Evolutionary conservation across 805 yeast genomes (phyloP).

Genomic region (Priceomyces carsonii): DNA sequence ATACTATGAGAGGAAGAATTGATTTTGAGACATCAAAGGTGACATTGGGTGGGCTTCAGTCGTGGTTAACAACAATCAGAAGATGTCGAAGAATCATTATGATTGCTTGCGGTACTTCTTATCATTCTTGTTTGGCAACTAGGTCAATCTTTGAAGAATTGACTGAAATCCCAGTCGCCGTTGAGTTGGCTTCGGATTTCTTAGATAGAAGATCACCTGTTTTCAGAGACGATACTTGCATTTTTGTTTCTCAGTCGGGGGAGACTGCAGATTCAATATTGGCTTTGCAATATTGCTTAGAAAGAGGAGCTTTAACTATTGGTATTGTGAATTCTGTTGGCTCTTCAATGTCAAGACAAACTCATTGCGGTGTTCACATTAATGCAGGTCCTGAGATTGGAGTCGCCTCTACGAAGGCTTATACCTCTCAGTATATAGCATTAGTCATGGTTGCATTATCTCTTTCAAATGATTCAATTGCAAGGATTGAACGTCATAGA

Average conservation of each 20-base stretch:
- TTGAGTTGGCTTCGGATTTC: slow-evolving; percentile 92
- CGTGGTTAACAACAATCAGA: slow-evolving; percentile 83
- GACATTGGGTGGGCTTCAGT: slow-evolving; percentile 85
- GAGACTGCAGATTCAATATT: slow-evolving; percentile 98
- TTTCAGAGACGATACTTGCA: slow-evolving; percentile 96
- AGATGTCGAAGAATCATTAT: slow-evolving; percentile 93
- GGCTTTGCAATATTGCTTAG: slow-evolving; percentile 92
- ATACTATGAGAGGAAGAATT: slow-evolving; percentile 99
- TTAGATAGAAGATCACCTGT: slow-evolving; percentile 95
- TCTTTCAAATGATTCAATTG: slow-evolving; percentile 87
- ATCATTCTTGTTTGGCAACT: slow-evolving; percentile 97
- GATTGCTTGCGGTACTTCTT: slow-evolving; percentile 99
- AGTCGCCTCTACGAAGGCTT: slow-evolving; percentile 98
- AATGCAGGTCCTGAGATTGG: slow-evolving; percentile 99
- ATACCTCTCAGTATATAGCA: slow-evolving; percentile 97
- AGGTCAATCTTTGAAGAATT: slow-evolving; percentile 95
- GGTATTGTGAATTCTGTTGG: slow-evolving; percentile 99
- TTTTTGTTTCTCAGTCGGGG: slow-evolving; percentile 98
- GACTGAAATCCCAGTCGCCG: slow-evolving; percentile 90
- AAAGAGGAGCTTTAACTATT: slow-evolving; percentile 94
- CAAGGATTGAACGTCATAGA: slow-evolving; percentile 70
- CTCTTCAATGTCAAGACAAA: slow-evolving; percentile 92
- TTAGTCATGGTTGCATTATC: slow-evolving; percentile 94
- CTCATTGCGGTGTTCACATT: slow-evolving; percentile 99
- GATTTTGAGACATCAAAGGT: slow-evolving; percentile 81